Evolutionary conservation across 164 flowering plant genomes (phyloP).

Genomic region (Liquidambar formosana): DNA sequence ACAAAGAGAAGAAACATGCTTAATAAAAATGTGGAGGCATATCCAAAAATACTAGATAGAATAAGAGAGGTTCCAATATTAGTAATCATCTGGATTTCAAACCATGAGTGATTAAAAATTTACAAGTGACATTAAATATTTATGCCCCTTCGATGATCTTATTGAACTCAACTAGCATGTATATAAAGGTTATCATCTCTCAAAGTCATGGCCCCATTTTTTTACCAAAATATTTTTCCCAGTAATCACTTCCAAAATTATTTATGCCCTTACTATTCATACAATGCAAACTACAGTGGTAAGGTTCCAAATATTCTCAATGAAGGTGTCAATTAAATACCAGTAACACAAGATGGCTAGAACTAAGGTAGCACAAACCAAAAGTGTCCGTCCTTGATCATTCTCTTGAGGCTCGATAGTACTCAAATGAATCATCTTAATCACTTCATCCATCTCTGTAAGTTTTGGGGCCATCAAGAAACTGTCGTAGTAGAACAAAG

Average conservation of each 20-base stretch:
- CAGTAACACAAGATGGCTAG: slow-evolving; percentile 8
- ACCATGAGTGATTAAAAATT: not conserved
- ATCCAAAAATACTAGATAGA: no score
- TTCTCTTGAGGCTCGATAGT: slow-evolving; percentile 24
- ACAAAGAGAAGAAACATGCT: not conserved
- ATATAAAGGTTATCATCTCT: not conserved
- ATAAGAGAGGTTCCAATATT: not conserved
- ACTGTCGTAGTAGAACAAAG: slow-evolving; percentile 43
- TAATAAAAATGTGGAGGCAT: not conserved
- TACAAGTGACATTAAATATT: no score
- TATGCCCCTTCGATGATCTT: no score
- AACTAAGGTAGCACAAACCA: slow-evolving; percentile 61
- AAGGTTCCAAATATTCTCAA: not conserved
- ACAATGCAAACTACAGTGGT: not conserved
- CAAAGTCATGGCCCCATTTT: not conserved
- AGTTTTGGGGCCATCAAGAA: slow-evolving; percentile 78
- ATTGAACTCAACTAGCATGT: not conserved
- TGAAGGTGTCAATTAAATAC: not conserved
- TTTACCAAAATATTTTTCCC: not conserved
- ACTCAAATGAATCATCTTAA: slow-evolving; percentile 62
- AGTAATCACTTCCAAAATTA: not conserved
- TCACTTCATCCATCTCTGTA: slow-evolving; percentile 89
- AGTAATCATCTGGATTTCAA: not conserved
- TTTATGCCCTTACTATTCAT: not conserved
- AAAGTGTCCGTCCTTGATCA: slow-evolving; percentile 50